Conservation (phyloP, 768 basidiomycete genomes). For the Antrodiella citrinella region DNA sequence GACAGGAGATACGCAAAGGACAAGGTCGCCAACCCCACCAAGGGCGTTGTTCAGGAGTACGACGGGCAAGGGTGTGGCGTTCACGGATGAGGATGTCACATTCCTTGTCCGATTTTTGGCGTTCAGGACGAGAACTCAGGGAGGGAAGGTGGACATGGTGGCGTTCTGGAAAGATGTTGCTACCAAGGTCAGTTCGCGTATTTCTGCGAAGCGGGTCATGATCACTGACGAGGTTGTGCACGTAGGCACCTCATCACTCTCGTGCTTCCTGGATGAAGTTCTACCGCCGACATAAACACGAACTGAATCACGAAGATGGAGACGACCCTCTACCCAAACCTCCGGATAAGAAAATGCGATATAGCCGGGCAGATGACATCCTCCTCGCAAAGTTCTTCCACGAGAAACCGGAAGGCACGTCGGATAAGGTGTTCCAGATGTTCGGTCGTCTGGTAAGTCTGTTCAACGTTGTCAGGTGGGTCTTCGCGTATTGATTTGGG, state of each 20-base stretch:
- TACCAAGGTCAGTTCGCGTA: constrained; percentile 37
- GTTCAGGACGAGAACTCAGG: constrained; percentile 30
- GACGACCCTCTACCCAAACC: constrained; percentile 68
- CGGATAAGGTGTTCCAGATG: constrained; percentile 76
- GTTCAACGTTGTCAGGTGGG: not conserved
- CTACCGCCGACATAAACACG: constrained; percentile 84
- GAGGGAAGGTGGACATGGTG: constrained; percentile 64
- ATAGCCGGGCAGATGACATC: constrained; percentile 72
- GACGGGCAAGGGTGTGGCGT: constrained; percentile 85
- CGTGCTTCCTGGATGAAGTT: constrained; percentile 94
- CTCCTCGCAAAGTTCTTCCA: constrained; percentile 70
- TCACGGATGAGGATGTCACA: constrained; percentile 74
- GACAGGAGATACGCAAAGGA: constrained; percentile 34
- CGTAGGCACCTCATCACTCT: constrained; percentile 80
- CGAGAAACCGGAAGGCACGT: constrained; percentile 70
- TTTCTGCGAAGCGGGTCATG: not conserved
- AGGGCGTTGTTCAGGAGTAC: constrained; percentile 75
- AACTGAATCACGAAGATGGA: constrained; percentile 55
- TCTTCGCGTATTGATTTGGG: not conserved
- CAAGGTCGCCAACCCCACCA: constrained; percentile 76
- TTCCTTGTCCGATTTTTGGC: constrained; percentile 74
- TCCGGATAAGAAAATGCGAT: constrained; percentile 85
- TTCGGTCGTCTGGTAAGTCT: constrained; percentile 61
- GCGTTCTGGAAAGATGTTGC: constrained; percentile 77
- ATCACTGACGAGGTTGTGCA: not conserved